Conservation (phyloP, 106 monocot genomes). For the Dendrobium officinale region DNA sequence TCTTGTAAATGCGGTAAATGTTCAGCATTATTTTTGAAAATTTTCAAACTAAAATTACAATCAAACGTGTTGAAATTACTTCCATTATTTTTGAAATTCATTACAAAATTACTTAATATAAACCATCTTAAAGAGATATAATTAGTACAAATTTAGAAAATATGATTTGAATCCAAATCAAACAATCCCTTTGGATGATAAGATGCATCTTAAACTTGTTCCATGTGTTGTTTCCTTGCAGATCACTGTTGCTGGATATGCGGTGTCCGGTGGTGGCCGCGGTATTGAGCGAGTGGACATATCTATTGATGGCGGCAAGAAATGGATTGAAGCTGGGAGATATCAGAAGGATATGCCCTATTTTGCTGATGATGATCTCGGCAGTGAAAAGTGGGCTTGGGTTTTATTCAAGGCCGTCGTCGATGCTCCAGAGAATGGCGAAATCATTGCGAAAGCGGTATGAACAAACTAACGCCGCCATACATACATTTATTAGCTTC, state of each 20-base stretch:
- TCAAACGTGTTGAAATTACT: background rate
- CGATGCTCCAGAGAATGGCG: constrained; percentile 42
- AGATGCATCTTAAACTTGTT: constrained; percentile 2
- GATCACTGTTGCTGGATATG: constrained; percentile 58
- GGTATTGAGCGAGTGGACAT: constrained; percentile 92
- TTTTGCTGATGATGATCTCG: constrained; percentile 37
- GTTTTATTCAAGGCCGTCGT: constrained; percentile 57
- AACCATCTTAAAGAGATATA: background rate
- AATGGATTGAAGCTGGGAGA: constrained; percentile 53
- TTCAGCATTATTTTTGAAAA: no score
- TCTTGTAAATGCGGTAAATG: background rate
- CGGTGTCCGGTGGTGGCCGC: constrained; percentile 81
- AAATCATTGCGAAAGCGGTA: constrained; percentile 77
- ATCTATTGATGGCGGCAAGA: constrained; percentile 76
- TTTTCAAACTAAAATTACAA: background rate
- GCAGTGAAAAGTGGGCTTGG: constrained; percentile 73
- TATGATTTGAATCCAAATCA: background rate
- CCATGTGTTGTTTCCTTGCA: constrained; percentile 17
- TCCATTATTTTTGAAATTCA: background rate
- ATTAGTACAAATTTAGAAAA: background rate
- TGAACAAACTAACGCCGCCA: background rate
- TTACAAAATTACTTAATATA: background rate
- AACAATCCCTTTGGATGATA: background rate
- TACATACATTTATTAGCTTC: background rate
- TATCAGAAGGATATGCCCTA: constrained; percentile 44